Base-by-base conservation (phyloP, 345 rosid genomes). In the Luvunga scandens region DNA sequence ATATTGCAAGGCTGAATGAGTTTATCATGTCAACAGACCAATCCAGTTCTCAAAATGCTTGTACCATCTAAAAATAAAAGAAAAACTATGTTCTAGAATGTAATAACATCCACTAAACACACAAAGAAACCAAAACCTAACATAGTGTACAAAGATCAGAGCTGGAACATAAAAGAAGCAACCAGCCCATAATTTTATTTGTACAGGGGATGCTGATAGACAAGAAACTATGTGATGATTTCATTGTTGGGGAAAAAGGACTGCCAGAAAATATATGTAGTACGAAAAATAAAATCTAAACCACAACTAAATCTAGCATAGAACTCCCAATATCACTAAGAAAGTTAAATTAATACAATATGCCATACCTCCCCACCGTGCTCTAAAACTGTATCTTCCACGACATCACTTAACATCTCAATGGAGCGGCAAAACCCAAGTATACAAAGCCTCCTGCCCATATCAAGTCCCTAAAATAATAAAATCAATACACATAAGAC, bases 371-470 rank as follows among this genome's bases (percentile, higher is more conserved):
- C 98, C 67, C 97, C 98, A 74, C 99, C 98, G 70, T 93, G 90
- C 85, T 91, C 98, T 77, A 94, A 83, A 56, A 94, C 98, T 45
- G 94, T 91, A 70, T 92, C 99, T 85, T 92, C 94, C 66, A 96
- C 97, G 39, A 91, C 97, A 89, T 96, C 98, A 75, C 92, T 94
- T 56, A 96, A 91, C 99, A 94, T 96, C 86, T 96, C 98, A 82
- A 94, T 86, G 42, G 99, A 96, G 53, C 98, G 97, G 84, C 99
- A 94, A 82, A 91, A 96, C 24, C 99, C 99, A 82, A 84, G 88
- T 53, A 96, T 96, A 82, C 98, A 96, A n/a, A 96, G 90, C 81
- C 95, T 86, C 89, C 98, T 88, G 77, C 98, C 97, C 89, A 67
- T 85, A 82, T 96, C 97, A 73, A 92, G 95, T 76, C 99, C 99